These are phyloP conservation scores for Penicillium psychrofluorescens DNA, from an alignment of 495 filamentous ascomycete species.

Conservation along the genomic window DNA sequence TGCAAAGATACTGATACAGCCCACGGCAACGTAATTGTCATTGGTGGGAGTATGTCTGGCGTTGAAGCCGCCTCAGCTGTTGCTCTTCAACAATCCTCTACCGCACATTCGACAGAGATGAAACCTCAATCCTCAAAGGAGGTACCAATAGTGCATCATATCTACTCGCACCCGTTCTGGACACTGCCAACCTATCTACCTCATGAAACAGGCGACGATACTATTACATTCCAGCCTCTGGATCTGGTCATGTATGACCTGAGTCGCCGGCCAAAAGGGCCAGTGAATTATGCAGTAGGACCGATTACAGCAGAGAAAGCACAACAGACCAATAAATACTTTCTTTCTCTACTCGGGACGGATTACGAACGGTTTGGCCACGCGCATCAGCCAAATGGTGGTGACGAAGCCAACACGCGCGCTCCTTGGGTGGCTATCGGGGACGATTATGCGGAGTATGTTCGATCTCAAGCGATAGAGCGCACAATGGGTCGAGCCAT, in stretches of 20 bases:
- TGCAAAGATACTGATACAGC: conserved; percentile 3
- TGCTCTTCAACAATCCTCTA: conserved; percentile 61
- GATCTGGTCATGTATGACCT: conserved; percentile 72
- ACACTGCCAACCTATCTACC: conserved; percentile 60
- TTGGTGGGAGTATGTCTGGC: conserved; percentile 81
- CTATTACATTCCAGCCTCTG: conserved; percentile 60
- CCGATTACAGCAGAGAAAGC: conserved; percentile 49
- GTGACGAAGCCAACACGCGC: conserved; percentile 19
- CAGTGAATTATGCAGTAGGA: conserved; percentile 52
- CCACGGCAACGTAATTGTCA: conserved; percentile 61
- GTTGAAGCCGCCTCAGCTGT: conserved; percentile 67
- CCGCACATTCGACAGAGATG: conserved; percentile 34
- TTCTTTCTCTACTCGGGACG: conserved; percentile 49
- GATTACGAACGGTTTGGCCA: conserved; percentile 45
- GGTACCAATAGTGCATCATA: conserved; percentile 52
- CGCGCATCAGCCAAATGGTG: neutral
- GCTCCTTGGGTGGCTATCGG: conserved; percentile 61
- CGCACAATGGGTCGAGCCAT: conserved; percentile 25
- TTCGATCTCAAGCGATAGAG: conserved; percentile 55
- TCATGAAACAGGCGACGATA: conserved; percentile 14
- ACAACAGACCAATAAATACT: conserved; percentile 43
- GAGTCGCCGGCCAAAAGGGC: conserved; percentile 45
- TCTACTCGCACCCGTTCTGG: conserved; percentile 66
- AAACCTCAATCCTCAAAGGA: conserved; percentile 21
- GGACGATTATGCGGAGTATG: conserved; percentile 65